A percentile compares a stretch with the other conserved stretches of the same genome.
phyloP scores from a whole-genome alignment of 805 yeast genomes.

The Danielia reshetovae region DNA sequence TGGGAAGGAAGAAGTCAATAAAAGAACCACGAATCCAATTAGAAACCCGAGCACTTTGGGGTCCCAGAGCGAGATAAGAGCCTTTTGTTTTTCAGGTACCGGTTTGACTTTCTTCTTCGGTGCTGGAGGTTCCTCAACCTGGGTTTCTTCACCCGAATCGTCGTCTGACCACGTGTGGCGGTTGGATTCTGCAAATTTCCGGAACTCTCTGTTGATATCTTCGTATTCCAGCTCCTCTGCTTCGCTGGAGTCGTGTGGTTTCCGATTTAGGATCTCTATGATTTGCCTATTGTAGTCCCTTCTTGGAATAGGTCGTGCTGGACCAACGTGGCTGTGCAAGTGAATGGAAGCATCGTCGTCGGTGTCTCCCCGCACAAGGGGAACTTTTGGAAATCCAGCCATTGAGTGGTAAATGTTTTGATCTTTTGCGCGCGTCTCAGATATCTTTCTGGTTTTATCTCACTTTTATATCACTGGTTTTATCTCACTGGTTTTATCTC shows the following conservation, averaged over 20 bases:
- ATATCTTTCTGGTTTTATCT: too few species aligned
- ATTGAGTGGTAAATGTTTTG: conserved; percentile 2
- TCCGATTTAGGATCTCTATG: conserved; percentile 7
- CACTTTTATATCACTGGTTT: too few species aligned
- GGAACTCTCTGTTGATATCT: conserved; percentile 17
- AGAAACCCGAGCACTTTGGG: conserved; percentile 3
- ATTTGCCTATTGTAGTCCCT: conserved; percentile 11
- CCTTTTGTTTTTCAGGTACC: not conserved
- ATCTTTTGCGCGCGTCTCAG: not conserved
- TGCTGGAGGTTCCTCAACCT: conserved; percentile 6
- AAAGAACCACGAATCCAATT: conserved; percentile 1
- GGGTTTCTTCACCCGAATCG: conserved; percentile 8
- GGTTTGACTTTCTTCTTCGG: not conserved
- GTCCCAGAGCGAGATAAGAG: not conserved
- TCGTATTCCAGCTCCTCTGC: conserved; percentile 4
- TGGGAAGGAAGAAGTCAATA: not conserved
- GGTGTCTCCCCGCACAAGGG: conserved; percentile 34
- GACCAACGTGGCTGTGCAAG: conserved; percentile 33
- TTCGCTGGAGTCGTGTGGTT: conserved; percentile 3
- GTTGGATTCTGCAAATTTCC: conserved; percentile 10
- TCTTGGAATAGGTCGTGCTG: conserved; percentile 29
- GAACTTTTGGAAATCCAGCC: conserved; percentile 33
- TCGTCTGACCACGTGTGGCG: not conserved
- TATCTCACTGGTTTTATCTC: too few species aligned
- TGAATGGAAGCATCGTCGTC: conserved; percentile 43